Evolutionary conservation across 768 basidiomycete genomes (phyloP), one percentile per base, ranked within the genome.

Genomic region (Calvatia gigantea): DNA sequence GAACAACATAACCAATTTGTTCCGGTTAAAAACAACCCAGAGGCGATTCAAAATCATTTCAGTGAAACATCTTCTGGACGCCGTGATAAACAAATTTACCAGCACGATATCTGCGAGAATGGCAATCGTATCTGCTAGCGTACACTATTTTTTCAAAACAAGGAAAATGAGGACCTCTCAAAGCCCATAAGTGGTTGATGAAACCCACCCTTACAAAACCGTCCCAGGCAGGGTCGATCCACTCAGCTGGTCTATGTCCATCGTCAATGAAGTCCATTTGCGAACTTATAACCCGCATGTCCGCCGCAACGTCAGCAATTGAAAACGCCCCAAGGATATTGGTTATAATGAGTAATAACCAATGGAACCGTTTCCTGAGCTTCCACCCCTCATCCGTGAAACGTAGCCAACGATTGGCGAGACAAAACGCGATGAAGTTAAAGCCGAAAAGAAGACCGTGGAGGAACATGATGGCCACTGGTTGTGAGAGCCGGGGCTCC

Each of bases 341-440:
- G 19, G 49, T 35, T 21, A 43, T 28, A n/a, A 35, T 6, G 3
- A 57, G 9, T 6, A n/a, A 51, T 8, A 35, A 32, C 47, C 56
- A 57, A 19, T 44, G 27, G 31, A 57, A 50, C 6, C 27, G 23
- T 28, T 46, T 50, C 25, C 56, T 48, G 7, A 29, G 15, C n/a
- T 17, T 43, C 56, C 56, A 57, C 19, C 56, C 56, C 31, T 49
- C 46, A 33, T 57, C 56, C 4, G 41, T n/a, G 11, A 57, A 51
- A 32, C 47, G 11, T 21, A 57, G 44, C 47, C 49, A 57, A 14
- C 48, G 38, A 27, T 32, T 41, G 41, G 47, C 25, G n/a, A 19
- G 51, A 7, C 23, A 9, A 9, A 51, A 21, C 2, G 49, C 32
- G 38, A 46, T 19, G 25, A 51, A 11, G 19, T 51, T 51, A 4